Percentiles rank a stretch among this genome's conserved stretches.
These are phyloP conservation scores for Colletotrichum euphorbiae DNA, from an alignment of 2,329 filamentous ascomycete genomes.

Conservation along the genomic window DNA sequence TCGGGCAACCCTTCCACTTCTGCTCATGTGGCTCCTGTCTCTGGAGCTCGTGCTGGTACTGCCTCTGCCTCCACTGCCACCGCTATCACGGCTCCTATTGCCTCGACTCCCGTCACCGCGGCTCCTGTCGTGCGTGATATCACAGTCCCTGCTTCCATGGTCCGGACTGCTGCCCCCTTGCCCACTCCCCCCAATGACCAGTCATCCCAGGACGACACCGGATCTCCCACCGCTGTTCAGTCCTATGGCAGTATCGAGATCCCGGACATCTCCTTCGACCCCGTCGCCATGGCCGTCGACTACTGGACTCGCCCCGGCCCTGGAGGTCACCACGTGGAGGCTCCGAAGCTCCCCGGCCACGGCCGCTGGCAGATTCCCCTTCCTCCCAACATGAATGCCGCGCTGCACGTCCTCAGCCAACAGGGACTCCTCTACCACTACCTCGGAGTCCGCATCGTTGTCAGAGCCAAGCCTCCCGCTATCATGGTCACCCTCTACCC, in stretches of 20 bases:
- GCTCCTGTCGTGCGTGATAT: too few relatives aligned
- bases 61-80: too few relatives aligned
- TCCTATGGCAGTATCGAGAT: background rate
- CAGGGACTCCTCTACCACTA: background rate
- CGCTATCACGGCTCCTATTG: too few relatives aligned
- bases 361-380: conserved; percentile 19
- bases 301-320: background rate
- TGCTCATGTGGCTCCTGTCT: too few relatives aligned
- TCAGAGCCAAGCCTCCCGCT: too few relatives aligned
- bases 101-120: too few relatives aligned
- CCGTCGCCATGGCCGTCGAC: background rate
- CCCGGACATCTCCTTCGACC: background rate
- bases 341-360: conserved; percentile 10
- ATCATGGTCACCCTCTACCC: conserved; percentile 1
- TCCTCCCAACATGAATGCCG: conserved; percentile 12
- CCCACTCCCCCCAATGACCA: too few relatives aligned
- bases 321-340: background rate
- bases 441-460: background rate
- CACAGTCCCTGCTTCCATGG: too few relatives aligned
- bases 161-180: too few relatives aligned
- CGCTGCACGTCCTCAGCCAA: background rate
- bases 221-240: background rate
- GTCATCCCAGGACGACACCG: too few relatives aligned
- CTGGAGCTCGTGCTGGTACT: too few relatives aligned
- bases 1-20: too few relatives aligned